Evolutionary conservation across 805 yeast species (phyloP).

Genomic region (Lipomyces starkeyi): DNA sequence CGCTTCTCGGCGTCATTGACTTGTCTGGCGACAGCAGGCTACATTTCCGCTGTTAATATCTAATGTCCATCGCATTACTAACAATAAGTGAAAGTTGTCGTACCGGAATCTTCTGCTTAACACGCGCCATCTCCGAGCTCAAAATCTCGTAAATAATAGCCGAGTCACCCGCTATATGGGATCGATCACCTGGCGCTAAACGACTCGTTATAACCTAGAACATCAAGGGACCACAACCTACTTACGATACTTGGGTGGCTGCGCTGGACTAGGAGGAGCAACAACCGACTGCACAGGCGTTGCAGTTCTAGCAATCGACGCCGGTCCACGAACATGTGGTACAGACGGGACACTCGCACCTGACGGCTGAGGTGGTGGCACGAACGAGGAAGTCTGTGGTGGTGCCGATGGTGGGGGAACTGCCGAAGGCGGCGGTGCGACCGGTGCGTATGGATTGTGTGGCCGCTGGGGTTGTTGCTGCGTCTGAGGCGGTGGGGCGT

Average conservation of each 20-base stretch:
- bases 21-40: conserved; percentile 63
- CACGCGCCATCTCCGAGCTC: conserved; percentile 59
- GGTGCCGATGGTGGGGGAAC: conserved; percentile 25
- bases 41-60: conserved; percentile 36
- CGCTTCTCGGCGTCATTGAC: conserved; percentile 83
- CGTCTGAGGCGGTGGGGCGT: conserved; percentile 46
- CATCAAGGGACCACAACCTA: conserved; percentile 44
- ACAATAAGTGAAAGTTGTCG: background rate
- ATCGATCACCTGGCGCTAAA: conserved; percentile 67
- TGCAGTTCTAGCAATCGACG: conserved; percentile 37
- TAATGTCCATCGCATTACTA: background rate
- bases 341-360: conserved; percentile 42
- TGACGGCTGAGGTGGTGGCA: conserved; percentile 36
- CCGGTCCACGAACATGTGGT: conserved; percentile 40
- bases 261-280: conserved; percentile 42
- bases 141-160: conserved; percentile 65
- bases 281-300: conserved; percentile 42
- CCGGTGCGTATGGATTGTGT: conserved; percentile 32
- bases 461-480: conserved; percentile 14
- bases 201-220: background rate
- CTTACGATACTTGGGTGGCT: conserved; percentile 42
- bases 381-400: conserved; percentile 22
- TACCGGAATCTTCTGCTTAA: conserved; percentile 77
- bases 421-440: conserved; percentile 23
- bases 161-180: conserved; percentile 66